These are phyloP conservation scores for Auriculariales sp. DNA, from an alignment of 768 basidiomycete genomes.

Conservation along the genomic window DNA sequence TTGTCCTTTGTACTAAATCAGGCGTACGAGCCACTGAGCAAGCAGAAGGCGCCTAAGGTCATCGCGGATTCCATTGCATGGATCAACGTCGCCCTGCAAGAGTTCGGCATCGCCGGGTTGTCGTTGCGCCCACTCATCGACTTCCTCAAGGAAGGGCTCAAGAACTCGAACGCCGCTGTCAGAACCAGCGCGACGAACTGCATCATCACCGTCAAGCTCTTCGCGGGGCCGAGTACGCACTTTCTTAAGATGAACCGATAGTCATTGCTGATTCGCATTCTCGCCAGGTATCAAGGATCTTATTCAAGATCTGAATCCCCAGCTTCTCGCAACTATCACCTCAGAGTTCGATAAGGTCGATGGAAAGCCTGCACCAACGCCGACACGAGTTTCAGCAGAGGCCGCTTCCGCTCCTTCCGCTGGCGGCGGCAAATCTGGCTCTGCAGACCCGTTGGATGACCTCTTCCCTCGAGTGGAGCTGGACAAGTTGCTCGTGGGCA, in stretches of 20 bases:
- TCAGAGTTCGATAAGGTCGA: slow-evolving; percentile 89
- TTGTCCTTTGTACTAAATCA: slow-evolving; percentile 88
- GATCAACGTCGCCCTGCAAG: slow-evolving; percentile 72
- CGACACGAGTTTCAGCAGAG: slow-evolving; percentile 65
- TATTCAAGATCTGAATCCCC: slow-evolving; percentile 86
- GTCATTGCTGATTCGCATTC: slow-evolving; percentile 4
- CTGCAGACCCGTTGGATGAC: slow-evolving; percentile 72
- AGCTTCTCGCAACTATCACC: slow-evolving; percentile 79
- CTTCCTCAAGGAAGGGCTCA: slow-evolving; percentile 72
- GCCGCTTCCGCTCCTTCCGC: slow-evolving; percentile 34
- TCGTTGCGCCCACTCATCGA: slow-evolving; percentile 76
- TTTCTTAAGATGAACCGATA: neutral
- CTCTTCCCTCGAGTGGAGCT: slow-evolving; percentile 92
- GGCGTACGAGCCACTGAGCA: slow-evolving; percentile 85
- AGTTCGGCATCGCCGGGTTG: slow-evolving; percentile 85
- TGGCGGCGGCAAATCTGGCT: slow-evolving; percentile 25
- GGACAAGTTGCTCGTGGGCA: slow-evolving; percentile 70
- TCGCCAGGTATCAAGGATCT: slow-evolving; percentile 74
- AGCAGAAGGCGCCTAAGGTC: slow-evolving; percentile 96
- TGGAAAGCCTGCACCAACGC: slow-evolving; percentile 59
- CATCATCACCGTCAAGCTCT: slow-evolving; percentile 80
- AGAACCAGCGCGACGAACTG: slow-evolving; percentile 88
- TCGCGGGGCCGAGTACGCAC: slow-evolving; percentile 71
- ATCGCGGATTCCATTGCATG: slow-evolving; percentile 81
- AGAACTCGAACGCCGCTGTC: slow-evolving; percentile 89